These are phyloP conservation scores for Hyaloscypha finlandica DNA, from an alignment of 495 filamentous ascomycete genomes.

Conservation along the genomic window DNA sequence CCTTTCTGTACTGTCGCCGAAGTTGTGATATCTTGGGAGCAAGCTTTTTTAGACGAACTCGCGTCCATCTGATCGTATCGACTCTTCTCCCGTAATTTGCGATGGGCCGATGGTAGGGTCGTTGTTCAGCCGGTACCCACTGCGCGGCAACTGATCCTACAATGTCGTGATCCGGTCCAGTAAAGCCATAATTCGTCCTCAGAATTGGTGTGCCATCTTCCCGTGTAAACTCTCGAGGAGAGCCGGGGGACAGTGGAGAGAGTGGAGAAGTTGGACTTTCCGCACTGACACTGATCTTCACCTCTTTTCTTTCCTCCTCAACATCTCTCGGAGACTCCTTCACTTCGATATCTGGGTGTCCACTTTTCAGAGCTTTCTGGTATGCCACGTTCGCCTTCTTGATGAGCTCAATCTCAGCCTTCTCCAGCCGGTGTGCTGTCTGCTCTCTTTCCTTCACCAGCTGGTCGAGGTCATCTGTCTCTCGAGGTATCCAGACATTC, in stretches of 20 bases:
- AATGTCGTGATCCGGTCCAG: conserved; percentile 41
- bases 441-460: conserved; percentile 83
- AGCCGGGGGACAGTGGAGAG: not conserved
- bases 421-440: conserved; percentile 83
- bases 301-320: not conserved
- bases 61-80: conserved; percentile 92
- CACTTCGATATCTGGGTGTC: conserved; percentile 48
- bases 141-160: conserved; percentile 64
- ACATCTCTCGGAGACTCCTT: not conserved
- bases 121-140: conserved; percentile 74
- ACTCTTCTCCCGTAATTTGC: conserved; percentile 85
- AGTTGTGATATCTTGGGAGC: conserved; percentile 76
- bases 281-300: conserved; percentile 49
- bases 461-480: conserved; percentile 80
- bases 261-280: not conserved
- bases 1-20: conserved; percentile 71
- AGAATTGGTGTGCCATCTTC: conserved; percentile 24
- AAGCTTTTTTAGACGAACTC: conserved; percentile 76
- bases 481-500: conserved; percentile 83
- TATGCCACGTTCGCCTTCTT: conserved; percentile 76
- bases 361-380: conserved; percentile 67
- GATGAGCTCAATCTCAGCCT: conserved; percentile 84
- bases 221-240: conserved; percentile 14
- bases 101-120: conserved; percentile 80
- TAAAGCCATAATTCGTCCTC: conserved; percentile 37